Evolutionary conservation across 257 asterid species (phyloP).

Genomic region (Solanum lignicaule): DNA sequence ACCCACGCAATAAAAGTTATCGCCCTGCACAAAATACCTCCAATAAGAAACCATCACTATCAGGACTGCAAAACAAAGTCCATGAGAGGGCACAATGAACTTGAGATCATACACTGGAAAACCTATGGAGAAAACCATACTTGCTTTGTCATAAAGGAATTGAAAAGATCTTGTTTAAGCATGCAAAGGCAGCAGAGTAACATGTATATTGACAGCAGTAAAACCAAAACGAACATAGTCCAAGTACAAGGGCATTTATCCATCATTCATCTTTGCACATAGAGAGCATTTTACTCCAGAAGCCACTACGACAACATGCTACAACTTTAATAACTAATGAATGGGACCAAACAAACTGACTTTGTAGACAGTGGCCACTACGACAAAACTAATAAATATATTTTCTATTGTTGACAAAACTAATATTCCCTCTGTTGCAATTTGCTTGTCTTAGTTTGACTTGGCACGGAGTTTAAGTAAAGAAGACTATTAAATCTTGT

Average conservation of each 20-base stretch:
- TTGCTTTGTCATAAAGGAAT: background rate
- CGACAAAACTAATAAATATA: background rate
- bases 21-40: conserved; percentile 45
- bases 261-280: background rate
- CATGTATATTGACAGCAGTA: background rate
- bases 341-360: background rate
- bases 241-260: background rate
- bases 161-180: background rate
- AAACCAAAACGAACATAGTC: background rate
- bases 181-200: background rate
- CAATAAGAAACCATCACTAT: background rate
- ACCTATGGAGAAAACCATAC: background rate
- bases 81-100: background rate
- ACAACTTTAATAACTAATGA: background rate
- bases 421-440: background rate
- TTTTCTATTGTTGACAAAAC: background rate
- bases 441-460: background rate
- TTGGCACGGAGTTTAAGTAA: background rate
- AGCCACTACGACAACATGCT: background rate
- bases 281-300: background rate
- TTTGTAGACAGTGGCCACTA: background rate
- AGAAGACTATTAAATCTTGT: background rate
- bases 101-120: background rate
- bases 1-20: conserved; percentile 38
- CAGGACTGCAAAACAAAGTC: background rate